phyloP scores from a whole-genome alignment of 345 rosid genomes.

The Moricandia arvensis region DNA sequence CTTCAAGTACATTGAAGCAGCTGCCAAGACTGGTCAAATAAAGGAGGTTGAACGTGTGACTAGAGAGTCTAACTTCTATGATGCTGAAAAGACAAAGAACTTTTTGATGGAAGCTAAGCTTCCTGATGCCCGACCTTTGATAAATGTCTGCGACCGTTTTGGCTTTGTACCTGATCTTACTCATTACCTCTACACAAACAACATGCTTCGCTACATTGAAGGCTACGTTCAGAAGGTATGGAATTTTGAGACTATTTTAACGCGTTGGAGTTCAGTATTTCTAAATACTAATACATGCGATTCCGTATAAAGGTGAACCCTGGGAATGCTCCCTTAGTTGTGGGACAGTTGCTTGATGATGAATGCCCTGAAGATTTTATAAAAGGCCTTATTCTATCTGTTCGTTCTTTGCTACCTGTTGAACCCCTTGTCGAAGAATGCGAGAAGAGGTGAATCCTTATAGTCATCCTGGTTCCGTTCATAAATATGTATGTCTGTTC shows the following conservation, averaged over 20 bases:
- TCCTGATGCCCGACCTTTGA: slow-evolving; percentile 96
- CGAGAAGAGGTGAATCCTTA: slow-evolving; percentile 65
- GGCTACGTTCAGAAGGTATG: slow-evolving; percentile 99
- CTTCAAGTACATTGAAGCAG: slow-evolving; percentile 97
- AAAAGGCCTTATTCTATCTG: no score
- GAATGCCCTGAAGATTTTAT: no score
- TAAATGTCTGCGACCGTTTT: slow-evolving; percentile 98
- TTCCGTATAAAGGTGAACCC: slow-evolving; percentile 78
- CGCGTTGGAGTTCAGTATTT: neutral
- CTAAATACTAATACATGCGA: neutral
- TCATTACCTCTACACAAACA: slow-evolving; percentile 88
- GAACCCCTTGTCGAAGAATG: slow-evolving; percentile 88
- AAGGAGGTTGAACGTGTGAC: slow-evolving; percentile 99
- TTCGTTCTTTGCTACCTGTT: slow-evolving; percentile 55
- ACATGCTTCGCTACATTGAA: slow-evolving; percentile 96
- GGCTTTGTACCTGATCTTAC: slow-evolving; percentile 97
- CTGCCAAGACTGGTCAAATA: slow-evolving; percentile 92
- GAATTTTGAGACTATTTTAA: neutral
- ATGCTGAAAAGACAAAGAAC: slow-evolving; percentile 94
- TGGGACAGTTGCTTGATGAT: no score
- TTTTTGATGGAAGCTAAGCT: slow-evolving; percentile 98
- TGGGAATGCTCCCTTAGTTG: slow-evolving; percentile 46
- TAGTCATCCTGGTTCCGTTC: neutral
- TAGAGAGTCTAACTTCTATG: slow-evolving; percentile 92
- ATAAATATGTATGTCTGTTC: neutral